Evolutionary conservation across 257 asterid species (phyloP), one percentile per base, ranked within the genome.

Genomic region (Osmanthus fragrans): DNA sequence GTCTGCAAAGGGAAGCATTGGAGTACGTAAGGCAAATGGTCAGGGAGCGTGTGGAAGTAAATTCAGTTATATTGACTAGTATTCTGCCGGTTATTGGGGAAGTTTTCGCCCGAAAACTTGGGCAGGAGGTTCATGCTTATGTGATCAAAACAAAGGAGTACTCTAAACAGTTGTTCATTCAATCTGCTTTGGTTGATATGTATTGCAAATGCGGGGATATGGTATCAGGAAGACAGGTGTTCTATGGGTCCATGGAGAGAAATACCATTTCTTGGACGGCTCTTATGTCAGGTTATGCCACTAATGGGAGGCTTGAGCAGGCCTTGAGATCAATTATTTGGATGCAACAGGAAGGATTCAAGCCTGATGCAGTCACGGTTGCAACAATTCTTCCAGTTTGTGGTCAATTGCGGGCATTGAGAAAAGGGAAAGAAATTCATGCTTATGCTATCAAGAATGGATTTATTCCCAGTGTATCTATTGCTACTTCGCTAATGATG

Each of bases 331-430:
- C 96, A 12, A 79, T 93, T 65, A 64, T 85, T 36, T 95, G 99
- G 99, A 95, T 95, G 98, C 99, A 95, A 71, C 97, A 92, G 79
- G 98, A 95, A 90, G 97, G 97, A 58, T 86, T 88, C 81, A 89
- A 80, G 85, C 99, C 99, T 33, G 97, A 95, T 77, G 4, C 87
- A 27, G 97, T 93, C 37, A 92, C 98, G 16, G 77, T 93, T 39
- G 96, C 98, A 37, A 95, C 99, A 0, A 87, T 89, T 76, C 90
- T 95, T 81, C 99, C 98, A n/a, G 97, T 92, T 75, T 93, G 96
- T 80, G 93, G 92, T 27, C 86, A 90, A 74, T 83, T 95, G 67
- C 76, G 75, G 85, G 94, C 93, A 9, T 54, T 90, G 85, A 87
- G 81, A 77, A 86, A 81, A 72, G 98, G 98, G 72, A 95, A 90